phyloP scores from a whole-genome alignment of 495 filamentous ascomycete genomes.

The Umbilicaria muhlenbergii region DNA sequence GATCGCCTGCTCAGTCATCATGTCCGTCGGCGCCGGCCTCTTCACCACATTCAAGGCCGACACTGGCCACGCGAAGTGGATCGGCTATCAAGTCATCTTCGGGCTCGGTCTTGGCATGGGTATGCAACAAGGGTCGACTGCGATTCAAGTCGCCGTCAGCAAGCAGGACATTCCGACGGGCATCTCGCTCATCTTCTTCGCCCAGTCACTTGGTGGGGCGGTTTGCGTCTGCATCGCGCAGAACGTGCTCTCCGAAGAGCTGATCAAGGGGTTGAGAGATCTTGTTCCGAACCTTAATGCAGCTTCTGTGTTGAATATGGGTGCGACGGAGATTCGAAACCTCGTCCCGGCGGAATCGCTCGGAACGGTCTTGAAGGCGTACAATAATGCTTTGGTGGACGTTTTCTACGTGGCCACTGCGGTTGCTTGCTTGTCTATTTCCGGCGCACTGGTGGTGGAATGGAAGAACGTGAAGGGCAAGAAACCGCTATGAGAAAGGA shows the following conservation, averaged over 20 bases:
- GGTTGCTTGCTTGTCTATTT: constrained; percentile 25
- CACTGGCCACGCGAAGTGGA: constrained; percentile 33
- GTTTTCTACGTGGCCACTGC: constrained; percentile 31
- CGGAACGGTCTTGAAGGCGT: constrained; percentile 23
- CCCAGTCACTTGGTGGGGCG: constrained; percentile 40
- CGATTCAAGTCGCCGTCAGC: constrained; percentile 25
- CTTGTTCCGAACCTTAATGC: not conserved
- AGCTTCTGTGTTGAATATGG: not conserved
- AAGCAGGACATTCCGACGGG: constrained; percentile 36
- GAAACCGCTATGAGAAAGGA: not conserved
- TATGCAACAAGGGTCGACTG: constrained; percentile 20
- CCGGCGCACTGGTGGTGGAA: constrained; percentile 32
- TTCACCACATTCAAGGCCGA: constrained; percentile 35
- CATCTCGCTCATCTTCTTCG: constrained; percentile 40
- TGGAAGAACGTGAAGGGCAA: constrained; percentile 19
- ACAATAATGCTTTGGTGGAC: constrained; percentile 32
- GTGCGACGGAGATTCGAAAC: constrained; percentile 28
- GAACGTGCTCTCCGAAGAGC: constrained; percentile 30
- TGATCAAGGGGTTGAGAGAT: constrained; percentile 19
- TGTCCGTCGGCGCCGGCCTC: constrained; percentile 37
- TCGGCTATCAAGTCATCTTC: constrained; percentile 41
- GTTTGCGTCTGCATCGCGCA: constrained; percentile 37
- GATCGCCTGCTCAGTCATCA: constrained; percentile 28
- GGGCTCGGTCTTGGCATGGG: constrained; percentile 44
- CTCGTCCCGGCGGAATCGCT: constrained; percentile 22